phyloP scores from a whole-genome alignment of 2,329 filamentous ascomycete genomes.

The Thermomyces lanuginosus region DNA sequence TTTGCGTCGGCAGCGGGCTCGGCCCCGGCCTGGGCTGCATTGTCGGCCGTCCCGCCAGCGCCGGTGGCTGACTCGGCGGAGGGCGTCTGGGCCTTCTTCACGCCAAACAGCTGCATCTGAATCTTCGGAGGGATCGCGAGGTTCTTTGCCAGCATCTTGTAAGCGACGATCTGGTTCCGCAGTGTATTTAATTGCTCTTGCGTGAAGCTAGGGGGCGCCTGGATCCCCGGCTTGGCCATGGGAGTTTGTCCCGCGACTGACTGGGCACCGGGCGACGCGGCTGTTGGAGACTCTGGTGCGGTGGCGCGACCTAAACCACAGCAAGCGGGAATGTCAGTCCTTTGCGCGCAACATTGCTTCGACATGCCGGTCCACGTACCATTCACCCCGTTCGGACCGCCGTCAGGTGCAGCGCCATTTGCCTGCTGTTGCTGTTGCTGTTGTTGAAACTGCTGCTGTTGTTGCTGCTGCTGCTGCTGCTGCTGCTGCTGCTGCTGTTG shows the following conservation, averaged over 20 bases:
- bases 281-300: conserved; percentile 8
- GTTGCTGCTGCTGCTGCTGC: conserved; percentile 31
- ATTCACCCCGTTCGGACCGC: conserved; percentile 25
- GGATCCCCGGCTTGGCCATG: too few relatives aligned
- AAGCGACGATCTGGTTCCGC: conserved; percentile 75
- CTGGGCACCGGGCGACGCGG: conserved; percentile 8
- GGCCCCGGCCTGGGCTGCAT: conserved; percentile 19
- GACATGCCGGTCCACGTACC: too few relatives aligned
- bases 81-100: conserved; percentile 23
- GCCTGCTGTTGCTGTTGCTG: conserved; percentile 26
- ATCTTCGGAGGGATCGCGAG: conserved; percentile 60
- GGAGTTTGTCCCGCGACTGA: too few relatives aligned
- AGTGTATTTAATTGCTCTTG: conserved; percentile 64
- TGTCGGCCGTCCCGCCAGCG: conserved; percentile 17
- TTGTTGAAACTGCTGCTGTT: conserved; percentile 24
- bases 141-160: conserved; percentile 80
- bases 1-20: conserved; percentile 16
- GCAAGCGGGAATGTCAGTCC: too few relatives aligned
- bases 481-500: conserved; percentile 31
- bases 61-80: conserved; percentile 19
- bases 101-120: conserved; percentile 68
- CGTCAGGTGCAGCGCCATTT: conserved; percentile 20
- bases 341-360: too few relatives aligned
- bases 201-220: too few relatives aligned
- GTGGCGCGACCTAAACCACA: conserved; percentile 4